A percentile compares a stretch with the other conserved stretches of the same genome.
Conservation (phyloP, 2,329 filamentous ascomycete genomes). For the Fusarium piperis region DNA sequence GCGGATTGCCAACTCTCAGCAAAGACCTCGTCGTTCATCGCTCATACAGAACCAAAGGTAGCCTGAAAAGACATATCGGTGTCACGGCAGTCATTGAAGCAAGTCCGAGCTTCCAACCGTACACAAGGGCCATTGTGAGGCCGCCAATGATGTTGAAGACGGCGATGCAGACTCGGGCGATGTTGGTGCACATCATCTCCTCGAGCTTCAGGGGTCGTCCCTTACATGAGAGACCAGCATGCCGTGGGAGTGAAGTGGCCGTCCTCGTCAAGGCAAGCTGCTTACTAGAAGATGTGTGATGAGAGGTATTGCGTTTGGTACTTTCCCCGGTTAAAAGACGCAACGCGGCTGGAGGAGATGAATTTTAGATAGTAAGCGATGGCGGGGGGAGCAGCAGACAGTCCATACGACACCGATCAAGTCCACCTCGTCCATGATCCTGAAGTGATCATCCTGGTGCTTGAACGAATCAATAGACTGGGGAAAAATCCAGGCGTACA, state of each 20-base stretch:
- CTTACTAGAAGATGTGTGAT: conserved; percentile 67
- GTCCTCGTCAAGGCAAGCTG: conserved; percentile 68
- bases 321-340: conserved; percentile 59
- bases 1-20: conserved; percentile 78
- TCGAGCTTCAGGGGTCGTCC: conserved; percentile 67
- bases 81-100: conserved; percentile 71
- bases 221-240: conserved; percentile 66
- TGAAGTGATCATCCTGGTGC: neutral
- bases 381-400: conserved; percentile 48
- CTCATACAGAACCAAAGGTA: conserved; percentile 67
- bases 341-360: conserved; percentile 54
- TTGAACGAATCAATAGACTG: conserved; percentile 36
- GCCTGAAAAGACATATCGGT: conserved; percentile 57
- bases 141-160: conserved; percentile 73
- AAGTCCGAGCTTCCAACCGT: conserved; percentile 80
- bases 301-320: conserved; percentile 70
- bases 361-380: conserved; percentile 59
- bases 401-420: neutral
- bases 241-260: conserved; percentile 68
- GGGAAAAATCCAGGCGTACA: conserved; percentile 66
- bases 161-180: conserved; percentile 70
- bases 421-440: neutral
- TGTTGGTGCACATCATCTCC: conserved; percentile 70
- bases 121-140: conserved; percentile 73
- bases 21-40: conserved; percentile 74